Conservation (phyloP, 2,329 filamentous ascomycete species). For the Microcyclosporella mali region DNA sequence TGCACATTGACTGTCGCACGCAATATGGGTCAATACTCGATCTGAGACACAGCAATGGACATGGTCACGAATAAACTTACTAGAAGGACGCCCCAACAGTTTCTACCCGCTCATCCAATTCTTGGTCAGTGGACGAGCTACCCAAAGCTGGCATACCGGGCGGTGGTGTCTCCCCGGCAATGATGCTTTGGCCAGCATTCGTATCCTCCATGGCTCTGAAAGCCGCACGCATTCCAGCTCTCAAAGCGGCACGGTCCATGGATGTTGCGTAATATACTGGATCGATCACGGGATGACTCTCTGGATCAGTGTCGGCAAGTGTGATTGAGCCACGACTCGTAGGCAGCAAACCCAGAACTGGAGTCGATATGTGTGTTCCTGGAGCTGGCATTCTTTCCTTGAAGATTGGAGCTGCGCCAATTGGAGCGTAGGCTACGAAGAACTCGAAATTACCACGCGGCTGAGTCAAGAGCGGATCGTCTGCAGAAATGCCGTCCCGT, state of each 20-base stretch:
- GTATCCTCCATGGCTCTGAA: neutral
- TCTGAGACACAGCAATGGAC: too few relatives aligned
- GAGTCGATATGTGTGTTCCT: slow-evolving; percentile 3
- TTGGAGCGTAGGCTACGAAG: too few relatives aligned
- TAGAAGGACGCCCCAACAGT: neutral
- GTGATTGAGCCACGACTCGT: slow-evolving; percentile 51
- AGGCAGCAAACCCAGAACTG: slow-evolving; percentile 1
- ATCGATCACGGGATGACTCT: slow-evolving; percentile 54
- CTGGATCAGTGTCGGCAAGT: slow-evolving; percentile 55
- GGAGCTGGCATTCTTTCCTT: too few relatives aligned
- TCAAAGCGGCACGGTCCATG: slow-evolving; percentile 3
- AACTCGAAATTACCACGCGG: too few relatives aligned
- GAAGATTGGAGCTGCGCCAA: too few relatives aligned
- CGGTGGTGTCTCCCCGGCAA: neutral
- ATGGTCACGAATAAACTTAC: too few relatives aligned
- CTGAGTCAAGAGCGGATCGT: too few relatives aligned
- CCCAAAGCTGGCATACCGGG: neutral
- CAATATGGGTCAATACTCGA: too few relatives aligned
- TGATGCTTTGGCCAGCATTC: neutral
- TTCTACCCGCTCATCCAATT: slow-evolving; percentile 1
- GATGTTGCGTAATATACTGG: slow-evolving; percentile 43
- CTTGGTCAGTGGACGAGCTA: slow-evolving; percentile 1
- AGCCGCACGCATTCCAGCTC: slow-evolving; percentile 1
- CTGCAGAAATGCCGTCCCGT: too few relatives aligned
- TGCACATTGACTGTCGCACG: slow-evolving; percentile 1